A percentile compares a stretch with the other conserved stretches of the same genome.
Conservation (phyloP, 192 early-diverging fungal genomes). For the Entomortierella lignicola region DNA sequence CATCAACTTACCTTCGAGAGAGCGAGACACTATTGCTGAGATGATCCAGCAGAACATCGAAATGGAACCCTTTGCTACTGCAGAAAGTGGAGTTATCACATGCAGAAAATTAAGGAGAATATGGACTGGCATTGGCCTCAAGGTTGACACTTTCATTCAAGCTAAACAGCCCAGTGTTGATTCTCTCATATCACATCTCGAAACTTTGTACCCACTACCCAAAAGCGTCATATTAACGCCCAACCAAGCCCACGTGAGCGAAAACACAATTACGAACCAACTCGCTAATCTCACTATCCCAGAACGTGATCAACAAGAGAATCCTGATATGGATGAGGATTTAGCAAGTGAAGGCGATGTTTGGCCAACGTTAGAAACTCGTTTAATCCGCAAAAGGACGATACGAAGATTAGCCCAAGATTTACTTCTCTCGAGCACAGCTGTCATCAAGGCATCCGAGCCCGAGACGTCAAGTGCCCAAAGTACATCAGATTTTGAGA, state of each 20-base stretch:
- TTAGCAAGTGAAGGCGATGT: not conserved
- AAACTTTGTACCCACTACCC: constrained; percentile 12
- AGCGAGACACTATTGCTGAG: not conserved
- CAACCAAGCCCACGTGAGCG: not conserved
- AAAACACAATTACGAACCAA: not conserved
- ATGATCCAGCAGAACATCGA: constrained; percentile 10
- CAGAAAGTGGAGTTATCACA: not conserved
- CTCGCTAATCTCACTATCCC: constrained; percentile 9
- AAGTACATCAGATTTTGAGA: not conserved
- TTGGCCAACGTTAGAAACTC: constrained; percentile 21
- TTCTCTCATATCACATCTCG: not conserved
- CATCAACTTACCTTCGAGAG: not conserved
- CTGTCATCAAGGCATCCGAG: not conserved
- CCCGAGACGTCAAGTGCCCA: not conserved
- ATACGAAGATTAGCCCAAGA: constrained; percentile 34
- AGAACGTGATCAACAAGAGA: not conserved
- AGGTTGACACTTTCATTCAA: not conserved
- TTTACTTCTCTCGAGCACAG: constrained; percentile 1
- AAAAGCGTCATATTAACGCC: not conserved
- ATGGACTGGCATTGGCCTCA: constrained; percentile 6
- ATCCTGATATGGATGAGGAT: not conserved
- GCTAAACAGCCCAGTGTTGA: not conserved
- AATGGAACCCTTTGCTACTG: constrained; percentile 1
- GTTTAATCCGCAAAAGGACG: constrained; percentile 9
- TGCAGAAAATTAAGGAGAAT: not conserved